These are phyloP conservation scores for Bipolaris sorokiniana DNA, from an alignment of 2,329 filamentous ascomycete genomes.

Conservation along the genomic window DNA sequence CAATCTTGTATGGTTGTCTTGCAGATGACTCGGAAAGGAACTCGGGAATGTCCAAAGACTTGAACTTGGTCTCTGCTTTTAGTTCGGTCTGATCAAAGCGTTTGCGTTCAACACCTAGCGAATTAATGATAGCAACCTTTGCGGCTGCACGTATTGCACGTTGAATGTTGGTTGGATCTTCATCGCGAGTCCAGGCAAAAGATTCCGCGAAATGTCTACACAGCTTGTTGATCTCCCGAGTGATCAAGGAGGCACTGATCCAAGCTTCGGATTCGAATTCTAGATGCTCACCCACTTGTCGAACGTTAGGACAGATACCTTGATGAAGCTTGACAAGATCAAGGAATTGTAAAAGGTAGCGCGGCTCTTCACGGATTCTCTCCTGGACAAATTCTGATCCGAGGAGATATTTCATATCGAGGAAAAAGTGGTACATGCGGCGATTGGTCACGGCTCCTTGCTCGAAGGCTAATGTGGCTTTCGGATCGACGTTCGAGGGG, in stretches of 20 bases:
- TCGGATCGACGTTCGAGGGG: conserved; percentile 84
- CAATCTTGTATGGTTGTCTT: conserved; percentile 61
- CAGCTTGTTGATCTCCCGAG: conserved; percentile 90
- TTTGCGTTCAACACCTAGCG: conserved; percentile 83
- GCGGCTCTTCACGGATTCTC: conserved; percentile 78
- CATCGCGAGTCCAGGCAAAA: conserved; percentile 72
- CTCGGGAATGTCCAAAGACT: conserved; percentile 76
- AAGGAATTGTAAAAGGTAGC: conserved; percentile 92
- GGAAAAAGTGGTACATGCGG: conserved; percentile 96
- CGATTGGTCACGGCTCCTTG: conserved; percentile 93
- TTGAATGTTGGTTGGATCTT: conserved; percentile 70
- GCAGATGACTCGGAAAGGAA: conserved; percentile 63
- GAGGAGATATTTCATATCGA: conserved; percentile 90
- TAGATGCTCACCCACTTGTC: conserved; percentile 92
- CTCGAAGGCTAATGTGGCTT: conserved; percentile 89
- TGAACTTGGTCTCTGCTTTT: conserved; percentile 84
- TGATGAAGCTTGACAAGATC: conserved; percentile 96
- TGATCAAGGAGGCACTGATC: conserved; percentile 95
- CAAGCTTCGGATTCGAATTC: conserved; percentile 98
- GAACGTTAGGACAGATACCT: conserved; percentile 91
- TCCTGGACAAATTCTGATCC: conserved; percentile 87
- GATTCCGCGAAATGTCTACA: conserved; percentile 88
- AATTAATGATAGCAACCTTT: conserved; percentile 85
- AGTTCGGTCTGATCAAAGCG: conserved; percentile 88
- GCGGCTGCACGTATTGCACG: conserved; percentile 76